Evolutionary conservation across 2,329 filamentous ascomycete species (phyloP).

Genomic region (Verticillium tricorpus): DNA sequence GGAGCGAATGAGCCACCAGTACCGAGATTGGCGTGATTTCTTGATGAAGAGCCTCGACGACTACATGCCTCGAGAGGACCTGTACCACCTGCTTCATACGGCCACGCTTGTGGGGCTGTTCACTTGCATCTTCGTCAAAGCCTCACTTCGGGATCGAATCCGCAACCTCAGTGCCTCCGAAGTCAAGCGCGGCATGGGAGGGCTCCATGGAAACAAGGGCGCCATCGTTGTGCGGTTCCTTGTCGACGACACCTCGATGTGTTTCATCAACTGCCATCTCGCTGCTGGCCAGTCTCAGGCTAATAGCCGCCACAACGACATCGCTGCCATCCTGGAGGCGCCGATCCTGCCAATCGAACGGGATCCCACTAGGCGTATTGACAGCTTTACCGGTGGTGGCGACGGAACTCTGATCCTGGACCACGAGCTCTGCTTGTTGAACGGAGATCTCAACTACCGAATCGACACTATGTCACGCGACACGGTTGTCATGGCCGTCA

Average conservation of each 20-base stretch:
- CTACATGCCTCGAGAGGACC: constrained; percentile 68
- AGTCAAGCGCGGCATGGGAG: constrained; percentile 94
- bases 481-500: constrained; percentile 81
- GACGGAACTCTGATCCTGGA: constrained; percentile 94
- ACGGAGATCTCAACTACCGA: constrained; percentile 95
- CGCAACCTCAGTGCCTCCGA: constrained; percentile 74
- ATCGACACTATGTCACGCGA: constrained; percentile 97
- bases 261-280: constrained; percentile 96
- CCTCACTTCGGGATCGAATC: constrained; percentile 70
- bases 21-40: constrained; percentile 93
- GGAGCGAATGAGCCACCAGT: constrained; percentile 95
- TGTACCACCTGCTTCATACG: constrained; percentile 84
- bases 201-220: constrained; percentile 93
- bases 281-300: constrained; percentile 91
- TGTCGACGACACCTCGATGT: constrained; percentile 88
- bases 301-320: constrained; percentile 85
- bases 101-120: constrained; percentile 91
- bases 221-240: constrained; percentile 89
- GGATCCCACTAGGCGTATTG: constrained; percentile 62
- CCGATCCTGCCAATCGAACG: constrained; percentile 68
- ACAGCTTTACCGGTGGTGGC: constrained; percentile 85
- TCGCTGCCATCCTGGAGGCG: constrained; percentile 82
- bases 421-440: constrained; percentile 94
- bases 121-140: constrained; percentile 91
- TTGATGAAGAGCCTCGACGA: constrained; percentile 79